Evolutionary conservation across 352 stramenopile genomes (phyloP), one percentile per base, ranked within the genome.

Genomic region (Phytophthora fragariae): DNA sequence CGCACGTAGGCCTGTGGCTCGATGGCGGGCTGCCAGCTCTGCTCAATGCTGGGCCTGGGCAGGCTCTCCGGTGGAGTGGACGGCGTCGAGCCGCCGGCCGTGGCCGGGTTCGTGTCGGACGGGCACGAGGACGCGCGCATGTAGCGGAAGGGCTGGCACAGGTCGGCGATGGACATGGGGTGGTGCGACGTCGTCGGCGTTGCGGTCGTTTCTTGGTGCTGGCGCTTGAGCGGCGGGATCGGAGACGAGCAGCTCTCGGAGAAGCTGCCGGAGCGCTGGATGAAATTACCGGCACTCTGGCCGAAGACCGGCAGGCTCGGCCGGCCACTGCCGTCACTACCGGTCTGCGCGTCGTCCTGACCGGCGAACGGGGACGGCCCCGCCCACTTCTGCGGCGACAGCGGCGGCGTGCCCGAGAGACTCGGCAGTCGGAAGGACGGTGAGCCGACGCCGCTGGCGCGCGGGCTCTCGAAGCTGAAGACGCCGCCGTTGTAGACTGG

Each of bases 111-210:
- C n/a, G 86, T 83, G 64, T 94, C 86, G 24, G 86, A 94, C 29
- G 86, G 86, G 75, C 86, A 94, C 27, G 86, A 94, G 15, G 84
- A 72, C 24, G 86, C 83, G 17, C 86, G 84, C 60, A 91, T 72
- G 78, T 94, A 94, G 39, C 64, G 70, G 57, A 90, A 85, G 1
- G 86, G 86, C 53, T 83, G 79, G 50, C 84, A 83, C 21, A 92
- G 78, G 19, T 90, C 82, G 6, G 84, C 79, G 35, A 87, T 80
- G 35, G 71, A 79, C 70, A 79, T 82, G 62, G 52, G 10, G 55
- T 74, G 74, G 57, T 68, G 73, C 31, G 68, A 60, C 10, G 35
- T 15, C 35, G 33, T 39, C 33, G 35, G 14, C 35, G 35, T 41
- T 12, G 35, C 14, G 35, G 35, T 12, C 35, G 29, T 57, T 57